Base-by-base conservation (phyloP, 2,329 filamentous ascomycete species). In the Fusarium hainanense region DNA sequence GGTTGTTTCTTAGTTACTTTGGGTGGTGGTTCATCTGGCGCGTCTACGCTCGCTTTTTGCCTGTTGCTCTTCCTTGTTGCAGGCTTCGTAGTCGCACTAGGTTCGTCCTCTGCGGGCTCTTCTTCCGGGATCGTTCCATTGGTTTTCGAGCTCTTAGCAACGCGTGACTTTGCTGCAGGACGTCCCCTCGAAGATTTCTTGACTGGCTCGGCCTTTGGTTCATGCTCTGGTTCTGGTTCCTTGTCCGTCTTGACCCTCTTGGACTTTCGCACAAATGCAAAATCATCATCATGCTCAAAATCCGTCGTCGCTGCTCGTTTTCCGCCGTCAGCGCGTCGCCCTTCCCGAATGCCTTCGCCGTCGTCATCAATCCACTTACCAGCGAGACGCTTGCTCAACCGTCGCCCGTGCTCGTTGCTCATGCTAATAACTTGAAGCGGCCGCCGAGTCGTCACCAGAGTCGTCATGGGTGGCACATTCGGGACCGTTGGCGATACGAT, bases 271-370 rank as follows among this genome's bases (percentile, higher is more conserved):
- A 90, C 89, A 77, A 94, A 94, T 61, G 89, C 84, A 74, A 94
- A 94, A 68, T 92, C 92, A 74, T 92, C 92, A 82, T 92, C 90
- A 75, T 92, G 87, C 78, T 94, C 92, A 74, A 93, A 90, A 54
- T 81, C 78, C 46, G 75, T 74, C 66, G 76, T 76, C 68, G 81
- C 82, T 82, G 67, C 34, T 49, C 30, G 48, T 46, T 44, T 30
- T 49, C 21, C 21, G 30, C 37, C 23, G 61, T 75, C 62, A 75
- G 72, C 61, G 59, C 54, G 47, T 68, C 21, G 43, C 54, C 46
- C 58, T 46, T 54, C 14, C 25, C 21, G 46, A 41, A 61, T 40
- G 8, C 20, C 43, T 30, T 49, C 61, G 34, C 50, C 54, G 21
- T 59, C 66, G 27, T 66, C 59, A 52, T 57, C 28, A 54, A 68